Evolutionary conservation across 2,329 filamentous ascomycete genomes (phyloP), one percentile per base, ranked within the genome.

Genomic region (Myriosclerotinia scirpicola): DNA sequence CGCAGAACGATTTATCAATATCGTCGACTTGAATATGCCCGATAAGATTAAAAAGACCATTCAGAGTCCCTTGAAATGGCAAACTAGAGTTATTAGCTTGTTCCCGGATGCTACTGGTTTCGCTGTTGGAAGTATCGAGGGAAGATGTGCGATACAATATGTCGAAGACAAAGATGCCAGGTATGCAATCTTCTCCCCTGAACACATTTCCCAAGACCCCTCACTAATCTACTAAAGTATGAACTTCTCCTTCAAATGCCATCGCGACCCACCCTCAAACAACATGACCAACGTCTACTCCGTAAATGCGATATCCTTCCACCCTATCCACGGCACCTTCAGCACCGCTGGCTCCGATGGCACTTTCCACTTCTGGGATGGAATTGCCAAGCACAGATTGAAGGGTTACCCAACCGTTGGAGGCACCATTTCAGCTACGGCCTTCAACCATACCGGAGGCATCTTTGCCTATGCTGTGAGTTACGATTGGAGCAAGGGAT

Each of bases 191-290:
- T 26, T 48, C 15, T 38, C 36, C 5, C 26, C 20, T 15, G 17
- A 30, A 20, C 20, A 3, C 20, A 52, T 56, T 38, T 12, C 7
- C n/a, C 42, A 34, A 61, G 46, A 42, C 60, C 12, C 14, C 12
- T 59, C 17, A 38, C 58, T 60, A 66, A 62, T 42, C 53, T 59
- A 54, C 61, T 14, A 7, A 71, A 90, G 88, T 74, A 90, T 89
- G 75, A 98, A 99, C 82, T 99, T 99, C 83, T 97, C 92, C 53
- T 99, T 99, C 87, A 98, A 98, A 80, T 99, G 95, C 80, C 95
- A 99, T 79, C 93, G 95, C 67, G 92, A 97, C 74, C 86, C 87
- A 6, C 87, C 90, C 1, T 81, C 87, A 67, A 86, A 86, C 75
- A 93, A 92, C 79, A 82, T 90, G 71, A 92, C 91, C 73, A 95